Evolutionary conservation across 192 early-diverging fungal species (phyloP), one percentile per base, ranked within the genome.

Genomic region (Linnemannia exigua): DNA sequence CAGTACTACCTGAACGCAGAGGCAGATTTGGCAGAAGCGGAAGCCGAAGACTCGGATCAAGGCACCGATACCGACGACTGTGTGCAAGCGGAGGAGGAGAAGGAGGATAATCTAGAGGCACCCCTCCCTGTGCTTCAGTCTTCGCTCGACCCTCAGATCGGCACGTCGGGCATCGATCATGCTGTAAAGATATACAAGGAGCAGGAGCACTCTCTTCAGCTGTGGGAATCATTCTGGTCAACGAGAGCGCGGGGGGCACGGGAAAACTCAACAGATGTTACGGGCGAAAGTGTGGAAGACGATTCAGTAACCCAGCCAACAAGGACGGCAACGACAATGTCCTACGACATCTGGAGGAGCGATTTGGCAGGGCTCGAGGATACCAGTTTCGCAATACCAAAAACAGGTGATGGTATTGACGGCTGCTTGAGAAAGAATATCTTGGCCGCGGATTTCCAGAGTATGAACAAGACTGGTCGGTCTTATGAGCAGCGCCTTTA

Each of bases 1-100:
- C 50, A 58, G 35, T 84, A 79, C 69, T 84, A 84, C 63, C 36
- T 84, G 33, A 84, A 84, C 25, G 50, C 73, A 20, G 7, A 74
- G 25, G 67, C 63, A 5, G 76, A 84, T 52, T 41, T 28, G 9
- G 72, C 63, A 8, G 46, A 75, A 41, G 82, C 82, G 0, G 25
- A 52, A 31, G 82, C 76, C 17, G 76, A 72, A 0, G 82, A 84
- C 44, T 84, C 82, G 7, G 82, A 84, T 61, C 82, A 84, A 36
- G 82, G 78, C 48, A 37, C 31, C 20, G 76, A 78, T 0, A 79
- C 82, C 1, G 72, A 84, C n/a, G 82, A 84, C 33, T 72, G 76
- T 1, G 72, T 84, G 0, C 74, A 51, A 25, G 82, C 70, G 7
- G 82, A 84, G 52, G 72, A 84, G 19, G 76, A 79, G 15, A 47